phyloP scores from a whole-genome alignment of 75 land plant species.

The Sequoia sempervirens region DNA sequence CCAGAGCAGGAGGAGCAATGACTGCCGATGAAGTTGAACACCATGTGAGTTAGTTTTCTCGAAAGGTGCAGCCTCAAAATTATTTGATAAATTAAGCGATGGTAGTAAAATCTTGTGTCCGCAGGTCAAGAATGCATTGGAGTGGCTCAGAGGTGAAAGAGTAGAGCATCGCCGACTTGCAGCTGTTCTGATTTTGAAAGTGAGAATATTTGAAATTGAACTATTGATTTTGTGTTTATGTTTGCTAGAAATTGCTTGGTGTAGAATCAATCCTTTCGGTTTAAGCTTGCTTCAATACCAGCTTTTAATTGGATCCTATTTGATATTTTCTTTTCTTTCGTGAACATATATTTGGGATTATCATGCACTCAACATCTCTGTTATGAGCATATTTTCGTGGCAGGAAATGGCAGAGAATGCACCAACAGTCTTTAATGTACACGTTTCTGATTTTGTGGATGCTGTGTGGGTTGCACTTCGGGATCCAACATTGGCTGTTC shows the following conservation, averaged over 20 bases:
- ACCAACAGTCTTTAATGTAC: slow-evolving; percentile 98
- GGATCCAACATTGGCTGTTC: slow-evolving; percentile 71
- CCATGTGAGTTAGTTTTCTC: slow-evolving; percentile 52
- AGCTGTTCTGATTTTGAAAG: slow-evolving; percentile 93
- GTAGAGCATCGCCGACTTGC: slow-evolving; percentile 89
- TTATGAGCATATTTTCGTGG: background rate
- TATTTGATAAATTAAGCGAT: slow-evolving; percentile 1
- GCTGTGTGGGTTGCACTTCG: slow-evolving; percentile 96
- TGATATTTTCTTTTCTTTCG: background rate
- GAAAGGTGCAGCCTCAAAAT: background rate
- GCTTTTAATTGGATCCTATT: background rate
- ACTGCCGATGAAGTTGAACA: slow-evolving; percentile 94
- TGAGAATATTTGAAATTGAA: slow-evolving; percentile 24
- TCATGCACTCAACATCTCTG: background rate
- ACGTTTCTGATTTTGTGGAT: slow-evolving; percentile 97
- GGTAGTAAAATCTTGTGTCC: slow-evolving; percentile 4
- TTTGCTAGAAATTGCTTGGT: background rate
- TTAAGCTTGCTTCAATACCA: background rate
- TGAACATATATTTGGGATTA: background rate
- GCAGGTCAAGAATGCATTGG: slow-evolving; percentile 76
- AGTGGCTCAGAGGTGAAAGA: slow-evolving; percentile 85
- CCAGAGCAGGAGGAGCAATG: slow-evolving; percentile 91
- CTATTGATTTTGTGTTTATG: background rate
- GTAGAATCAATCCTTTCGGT: background rate
- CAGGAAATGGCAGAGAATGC: slow-evolving; percentile 99